Evolutionary conservation across 257 asterid species (phyloP), one percentile per base, ranked within the genome.

Genomic region (Linderniella brevidens): DNA sequence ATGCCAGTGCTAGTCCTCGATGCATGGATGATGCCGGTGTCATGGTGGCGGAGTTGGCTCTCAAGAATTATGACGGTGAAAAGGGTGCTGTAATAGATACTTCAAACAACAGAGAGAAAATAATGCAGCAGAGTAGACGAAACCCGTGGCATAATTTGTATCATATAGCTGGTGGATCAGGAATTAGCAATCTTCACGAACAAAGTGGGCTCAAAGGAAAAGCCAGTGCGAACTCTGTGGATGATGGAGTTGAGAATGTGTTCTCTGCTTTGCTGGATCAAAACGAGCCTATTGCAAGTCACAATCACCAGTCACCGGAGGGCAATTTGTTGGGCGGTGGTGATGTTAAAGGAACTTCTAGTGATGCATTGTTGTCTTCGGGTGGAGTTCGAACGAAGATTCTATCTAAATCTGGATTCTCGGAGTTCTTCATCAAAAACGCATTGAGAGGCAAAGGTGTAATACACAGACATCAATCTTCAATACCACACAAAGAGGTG

Each of bases 301-400:
- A 55, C 57, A 66, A 45, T 47, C 46, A 41, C 20, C 64, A 66
- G 51, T 59, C 54, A 55, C 25, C 50, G 12, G 38, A 10, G 49
- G 76, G 70, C 57, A 64, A 57, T 72, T 46, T 54, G 45, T 55
- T 46, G 38, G 25, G 20, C 41, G 67, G 20, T 41, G 67, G 62
- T 54, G 80, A 66, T 18, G 79, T 62, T 39, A 72, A 66, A 61
- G 64, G 58, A 60, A 50, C 58, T 53, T 56, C 60, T 3, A 76
- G 48, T 15, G 63, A 70, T 71, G 50, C 46, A 45, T 54, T 66
- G 48, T 43, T 61, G 49, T 53, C 92, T 43, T 54, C 86, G 62
- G 86, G 83, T 58, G 80, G 88, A 59, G 75, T 74, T 56, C 68
- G 94, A 57, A 78, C 94, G 45, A 88, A 84, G 67, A 76, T 80